A percentile compares a stretch with the other conserved stretches of the same genome.
These are phyloP conservation scores for Ceratobasidium sp. DNA, from an alignment of 1,284 basidiomycete species.

Conservation along the genomic window DNA sequence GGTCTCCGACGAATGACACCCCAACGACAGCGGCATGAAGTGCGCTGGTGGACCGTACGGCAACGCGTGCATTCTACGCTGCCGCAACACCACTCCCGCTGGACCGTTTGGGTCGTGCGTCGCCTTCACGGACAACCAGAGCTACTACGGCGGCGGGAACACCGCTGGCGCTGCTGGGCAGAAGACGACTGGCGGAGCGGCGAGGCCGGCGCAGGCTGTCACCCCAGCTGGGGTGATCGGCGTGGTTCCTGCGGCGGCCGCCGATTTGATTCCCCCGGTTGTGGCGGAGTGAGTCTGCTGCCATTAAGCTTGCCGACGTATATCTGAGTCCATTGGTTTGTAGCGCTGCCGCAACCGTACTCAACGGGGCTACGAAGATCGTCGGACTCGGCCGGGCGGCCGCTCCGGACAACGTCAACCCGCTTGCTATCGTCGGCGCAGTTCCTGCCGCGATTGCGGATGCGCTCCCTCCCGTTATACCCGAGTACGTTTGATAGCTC, in stretches of 20 bases:
- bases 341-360: constrained; percentile 1
- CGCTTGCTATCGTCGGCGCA: not conserved
- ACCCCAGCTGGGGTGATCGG: not conserved
- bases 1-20: not conserved
- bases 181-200: not conserved
- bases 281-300: not conserved
- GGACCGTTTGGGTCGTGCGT: constrained; percentile 40
- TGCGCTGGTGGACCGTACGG: constrained; percentile 39
- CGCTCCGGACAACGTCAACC: not conserved
- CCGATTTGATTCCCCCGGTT: not conserved
- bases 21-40: constrained; percentile 5
- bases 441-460: not conserved
- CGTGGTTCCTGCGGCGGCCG: constrained; percentile 1
- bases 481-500: not conserved
- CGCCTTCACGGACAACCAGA: constrained; percentile 5
- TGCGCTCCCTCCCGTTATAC: not conserved
- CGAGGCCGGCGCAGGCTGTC: not conserved
- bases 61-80: constrained; percentile 35
- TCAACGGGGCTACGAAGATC: not conserved
- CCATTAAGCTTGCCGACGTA: not conserved
- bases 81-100: constrained; percentile 40
- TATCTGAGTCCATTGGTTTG: not conserved
- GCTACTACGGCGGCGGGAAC: not conserved
- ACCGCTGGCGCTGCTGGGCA: not conserved
- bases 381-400: not conserved